phyloP scores from a whole-genome alignment of 495 filamentous ascomycete genomes.

The Penicillium egyptiacum region DNA sequence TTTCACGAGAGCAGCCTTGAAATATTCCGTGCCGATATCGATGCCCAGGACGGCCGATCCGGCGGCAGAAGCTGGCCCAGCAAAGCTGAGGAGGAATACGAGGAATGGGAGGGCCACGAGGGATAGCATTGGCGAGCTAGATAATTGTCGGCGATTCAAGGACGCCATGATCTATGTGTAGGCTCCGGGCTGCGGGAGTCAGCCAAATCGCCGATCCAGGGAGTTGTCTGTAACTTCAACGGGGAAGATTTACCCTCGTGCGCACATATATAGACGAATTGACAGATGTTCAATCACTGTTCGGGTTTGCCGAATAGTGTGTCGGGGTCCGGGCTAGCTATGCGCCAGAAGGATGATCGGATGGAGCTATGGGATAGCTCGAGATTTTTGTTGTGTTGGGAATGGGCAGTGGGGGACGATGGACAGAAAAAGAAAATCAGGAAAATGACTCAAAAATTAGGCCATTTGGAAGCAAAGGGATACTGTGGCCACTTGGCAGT shows the following conservation, averaged over 20 bases:
- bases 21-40: conserved; percentile 94
- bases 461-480: conserved; percentile 28
- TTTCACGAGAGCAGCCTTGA: conserved; percentile 96
- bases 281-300: conserved; percentile 10
- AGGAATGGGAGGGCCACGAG: conserved; percentile 46
- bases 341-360: conserved; percentile 19
- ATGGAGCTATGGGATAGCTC: conserved; percentile 20
- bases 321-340: conserved; percentile 15
- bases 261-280: conserved; percentile 16
- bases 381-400: conserved; percentile 7
- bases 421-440: neutral
- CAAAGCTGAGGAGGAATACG: conserved; percentile 56
- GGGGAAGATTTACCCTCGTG: neutral
- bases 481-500: conserved; percentile 41
- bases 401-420: conserved; percentile 3
- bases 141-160: conserved; percentile 45
- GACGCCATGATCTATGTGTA: conserved; percentile 52
- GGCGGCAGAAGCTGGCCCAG: conserved; percentile 58
- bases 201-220: conserved; percentile 9
- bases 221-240: neutral
- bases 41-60: conserved; percentile 81
- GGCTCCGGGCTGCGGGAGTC: conserved; percentile 24
- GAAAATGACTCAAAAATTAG: conserved; percentile 13
- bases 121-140: conserved; percentile 40
- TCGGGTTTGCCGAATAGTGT: conserved; percentile 19